Percentiles rank a stretch among this genome's conserved stretches.
phyloP scores from a whole-genome alignment of 768 basidiomycete genomes.

The Pisolithus sp. region DNA sequence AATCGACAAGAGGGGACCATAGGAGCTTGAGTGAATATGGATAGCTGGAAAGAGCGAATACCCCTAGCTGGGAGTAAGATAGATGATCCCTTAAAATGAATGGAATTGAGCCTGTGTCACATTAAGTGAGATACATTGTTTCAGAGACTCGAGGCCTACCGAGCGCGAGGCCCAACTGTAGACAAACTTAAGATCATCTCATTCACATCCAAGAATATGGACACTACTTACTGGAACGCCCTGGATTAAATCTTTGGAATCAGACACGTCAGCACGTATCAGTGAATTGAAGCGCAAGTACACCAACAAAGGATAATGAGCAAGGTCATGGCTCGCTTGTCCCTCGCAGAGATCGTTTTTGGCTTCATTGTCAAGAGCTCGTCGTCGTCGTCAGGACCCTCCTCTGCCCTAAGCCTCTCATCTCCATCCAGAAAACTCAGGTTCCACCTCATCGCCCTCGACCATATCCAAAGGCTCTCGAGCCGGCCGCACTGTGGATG shows the following conservation, averaged over 20 bases:
- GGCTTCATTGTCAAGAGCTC: slow-evolving; percentile 29
- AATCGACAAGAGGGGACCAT: slow-evolving; percentile 97
- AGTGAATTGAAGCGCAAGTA: slow-evolving; percentile 4
- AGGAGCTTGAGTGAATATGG: slow-evolving; percentile 95
- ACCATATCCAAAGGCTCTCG: slow-evolving; percentile 20
- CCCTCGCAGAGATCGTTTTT: slow-evolving; percentile 61
- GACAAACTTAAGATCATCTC: not conserved
- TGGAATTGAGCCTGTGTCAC: slow-evolving; percentile 75
- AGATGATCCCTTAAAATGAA: slow-evolving; percentile 93
- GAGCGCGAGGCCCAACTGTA: slow-evolving; percentile 80
- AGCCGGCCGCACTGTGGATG: slow-evolving; percentile 32
- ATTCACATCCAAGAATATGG: slow-evolving; percentile 3
- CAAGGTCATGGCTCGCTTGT: slow-evolving; percentile 79
- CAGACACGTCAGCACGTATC: slow-evolving; percentile 10
- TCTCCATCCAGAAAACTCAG: slow-evolving; percentile 55
- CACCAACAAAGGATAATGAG: slow-evolving; percentile 82
- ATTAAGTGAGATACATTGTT: slow-evolving; percentile 1
- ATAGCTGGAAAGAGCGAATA: slow-evolving; percentile 89
- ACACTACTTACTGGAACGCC: slow-evolving; percentile 73
- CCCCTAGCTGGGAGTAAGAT: slow-evolving; percentile 93
- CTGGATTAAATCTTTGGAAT: slow-evolving; percentile 62
- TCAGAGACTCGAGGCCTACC: slow-evolving; percentile 36
- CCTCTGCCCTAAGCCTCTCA: slow-evolving; percentile 42
- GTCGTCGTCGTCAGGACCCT: slow-evolving; percentile 34
- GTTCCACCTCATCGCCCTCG: slow-evolving; percentile 51